These are phyloP conservation scores for Cladosporium sp. DNA, from an alignment of 2,329 filamentous ascomycete genomes.

Conservation along the genomic window DNA sequence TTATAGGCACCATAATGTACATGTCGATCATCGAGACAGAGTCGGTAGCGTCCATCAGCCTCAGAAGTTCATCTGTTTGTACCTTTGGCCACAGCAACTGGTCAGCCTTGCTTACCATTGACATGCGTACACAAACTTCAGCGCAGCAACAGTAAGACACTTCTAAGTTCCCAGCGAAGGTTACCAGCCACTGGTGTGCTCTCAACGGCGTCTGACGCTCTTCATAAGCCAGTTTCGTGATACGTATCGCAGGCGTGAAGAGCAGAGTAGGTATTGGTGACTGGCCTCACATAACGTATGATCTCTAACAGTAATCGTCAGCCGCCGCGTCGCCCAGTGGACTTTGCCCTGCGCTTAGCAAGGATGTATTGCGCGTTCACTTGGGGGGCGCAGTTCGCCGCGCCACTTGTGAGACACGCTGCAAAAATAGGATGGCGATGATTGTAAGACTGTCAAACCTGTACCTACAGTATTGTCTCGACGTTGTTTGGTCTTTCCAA, in stretches of 20 bases:
- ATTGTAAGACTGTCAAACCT: not conserved
- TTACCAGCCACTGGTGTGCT: not conserved
- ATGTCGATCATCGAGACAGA: not conserved
- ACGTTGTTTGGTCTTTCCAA: not conserved
- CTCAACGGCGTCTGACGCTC: not conserved
- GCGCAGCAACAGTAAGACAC: not conserved
- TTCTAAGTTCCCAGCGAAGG: not conserved
- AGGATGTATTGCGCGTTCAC: not conserved
- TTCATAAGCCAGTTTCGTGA: not conserved
- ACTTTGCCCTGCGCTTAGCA: not conserved
- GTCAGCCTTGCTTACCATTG: not conserved
- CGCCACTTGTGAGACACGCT: not conserved
- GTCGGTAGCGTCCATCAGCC: not conserved
- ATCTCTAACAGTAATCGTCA: not conserved
- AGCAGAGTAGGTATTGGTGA: not conserved
- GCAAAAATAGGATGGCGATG: slow-evolving; percentile 10
- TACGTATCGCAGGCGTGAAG: not conserved
- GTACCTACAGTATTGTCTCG: not conserved
- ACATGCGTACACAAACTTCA: not conserved
- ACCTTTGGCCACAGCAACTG: not conserved
- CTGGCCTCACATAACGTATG: not conserved
- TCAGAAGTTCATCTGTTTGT: not conserved
- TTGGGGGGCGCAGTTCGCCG: not conserved
- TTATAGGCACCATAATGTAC: not conserved
- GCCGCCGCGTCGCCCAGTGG: not conserved